Evolutionary conservation across 2,329 filamentous ascomycete genomes (phyloP), one percentile per base, ranked within the genome.

Genomic region (Penicillium sp.): DNA sequence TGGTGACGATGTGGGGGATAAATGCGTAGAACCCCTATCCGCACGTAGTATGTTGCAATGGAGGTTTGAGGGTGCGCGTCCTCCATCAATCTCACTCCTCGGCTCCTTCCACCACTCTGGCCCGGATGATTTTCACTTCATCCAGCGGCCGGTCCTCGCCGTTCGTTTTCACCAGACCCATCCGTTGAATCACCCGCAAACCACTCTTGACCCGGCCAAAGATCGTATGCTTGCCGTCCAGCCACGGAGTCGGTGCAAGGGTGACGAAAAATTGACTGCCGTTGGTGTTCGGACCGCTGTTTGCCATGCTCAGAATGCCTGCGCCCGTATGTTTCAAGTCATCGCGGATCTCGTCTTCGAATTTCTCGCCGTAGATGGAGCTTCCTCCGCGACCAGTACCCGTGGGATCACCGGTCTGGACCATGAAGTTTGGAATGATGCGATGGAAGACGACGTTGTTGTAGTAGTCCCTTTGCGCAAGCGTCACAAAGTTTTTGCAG

Each of bases 261-360:
- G 93, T 97, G 53, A 98, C 82, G 64, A 97, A 97, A 69, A 97
- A 98, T 69, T 97, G 93, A 43, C 81, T 87, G 15, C 91, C 91
- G 65, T 97, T 97, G 23, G 91, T 94, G 65, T 97, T 81, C 7
- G 87, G 87, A 0, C 93, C 93, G 11, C 83, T 82, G 69, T 98
- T 98, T 44, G 93, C 93, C 93, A 98, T 98, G 69, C 83, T 89
- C 56, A 98, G 72, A n/a, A 97, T 76, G 1, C 91, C 91, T 3
- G 91, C 90, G 25, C 91, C 91, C 0, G 89, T 94, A 71, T 98
- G 93, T 63, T 91, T 93, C 39, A 98, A 73, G 4, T 73, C 72
- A 2, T 81, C 69, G 32, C 78, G 73, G 56, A 97, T 91, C 75
- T 98, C 93, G 70, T 98, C 93, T 46, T 84, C 87, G 65, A 97